A percentile compares a stretch with the other conserved stretches of the same genome.
Evolutionary conservation across 768 basidiomycete genomes (phyloP).

Genomic region (Mycena olivaceomarginata): DNA sequence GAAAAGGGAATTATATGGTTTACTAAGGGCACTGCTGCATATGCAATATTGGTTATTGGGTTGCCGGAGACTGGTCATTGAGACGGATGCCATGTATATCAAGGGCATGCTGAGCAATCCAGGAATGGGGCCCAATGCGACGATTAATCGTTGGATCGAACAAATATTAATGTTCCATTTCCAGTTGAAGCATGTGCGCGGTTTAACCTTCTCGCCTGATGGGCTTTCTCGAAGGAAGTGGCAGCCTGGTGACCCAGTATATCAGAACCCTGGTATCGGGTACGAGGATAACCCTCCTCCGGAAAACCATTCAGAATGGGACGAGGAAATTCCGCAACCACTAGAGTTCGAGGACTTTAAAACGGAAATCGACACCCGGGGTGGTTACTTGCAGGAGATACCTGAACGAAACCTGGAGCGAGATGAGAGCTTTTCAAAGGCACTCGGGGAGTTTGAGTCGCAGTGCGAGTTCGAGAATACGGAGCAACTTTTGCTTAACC

Average conservation of each 20-base stretch:
- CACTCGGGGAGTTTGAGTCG: background rate
- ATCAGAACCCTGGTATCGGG: too few species aligned
- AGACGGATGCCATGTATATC: constrained; percentile 46
- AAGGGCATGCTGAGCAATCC: constrained; percentile 35
- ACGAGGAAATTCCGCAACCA: background rate
- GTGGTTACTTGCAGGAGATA: background rate
- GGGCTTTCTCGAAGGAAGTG: background rate
- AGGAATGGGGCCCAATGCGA: constrained; percentile 10
- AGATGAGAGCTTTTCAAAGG: background rate
- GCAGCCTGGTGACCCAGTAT: background rate
- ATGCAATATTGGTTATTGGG: constrained; percentile 40
- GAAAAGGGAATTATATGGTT: background rate
- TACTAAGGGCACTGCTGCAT: constrained; percentile 34
- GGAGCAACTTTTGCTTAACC: background rate
- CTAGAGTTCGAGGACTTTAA: constrained; percentile 2
- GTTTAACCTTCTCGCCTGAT: background rate
- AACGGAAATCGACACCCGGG: background rate
- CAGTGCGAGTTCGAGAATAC: background rate
- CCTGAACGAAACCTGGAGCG: background rate
- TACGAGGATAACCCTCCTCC: constrained; percentile 7
- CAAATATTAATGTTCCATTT: background rate
- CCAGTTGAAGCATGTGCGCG: background rate
- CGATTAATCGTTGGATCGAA: background rate
- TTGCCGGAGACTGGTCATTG: constrained; percentile 38
- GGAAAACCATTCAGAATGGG: background rate